Base-by-base conservation (phyloP, 148 eudicot genomes). In the Gaultheria prostrata region DNA sequence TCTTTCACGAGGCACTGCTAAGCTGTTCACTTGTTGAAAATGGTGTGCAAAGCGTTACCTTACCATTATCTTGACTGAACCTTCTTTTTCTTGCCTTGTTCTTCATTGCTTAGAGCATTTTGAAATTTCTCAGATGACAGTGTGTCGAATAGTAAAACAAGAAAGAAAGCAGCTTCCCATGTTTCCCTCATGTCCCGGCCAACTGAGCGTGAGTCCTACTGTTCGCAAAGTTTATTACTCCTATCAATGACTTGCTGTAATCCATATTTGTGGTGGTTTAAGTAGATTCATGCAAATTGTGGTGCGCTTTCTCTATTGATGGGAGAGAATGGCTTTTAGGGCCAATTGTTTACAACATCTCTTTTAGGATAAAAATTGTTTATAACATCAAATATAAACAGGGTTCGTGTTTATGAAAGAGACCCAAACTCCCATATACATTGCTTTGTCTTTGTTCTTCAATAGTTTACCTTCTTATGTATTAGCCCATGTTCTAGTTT, bases 171-270 rank as follows among this genome's bases (percentile, higher is more conserved):
- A 79, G 83, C 90, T 84, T 48, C 84, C 32, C 92, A 95, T 87
- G 78, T 92, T 85, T 91, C 93, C 59, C 87, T 95, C 63, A 79
- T 89, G 91, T 87, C 86, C 59, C 90, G 98, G 24, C 90, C 90
- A 80, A 92, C 97, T 78, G 98, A 95, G 85, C 98, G 98, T 95
- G 84, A 90, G 98, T 89, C 80, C 82, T 80, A n/a, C 67, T 28
- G 65, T 51, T 76, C 20, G 18, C 50, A 32, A 33, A 21, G 24
- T 46, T 35, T 83, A 59, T 39, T 54, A 57, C 21, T 70, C 15
- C 20, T 49, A 57, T 46, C 26, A 30, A 15, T 56, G 20, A 46
- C 53, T 9, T 71, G 3, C 6, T 13, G 74, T 15, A 12, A 28
- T 67, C 26, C 61, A 33, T n/a, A 43, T 33, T 26, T 57, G 67